phyloP scores from a whole-genome alignment of 1,284 basidiomycete species.

The Cerioporus squamosus region DNA sequence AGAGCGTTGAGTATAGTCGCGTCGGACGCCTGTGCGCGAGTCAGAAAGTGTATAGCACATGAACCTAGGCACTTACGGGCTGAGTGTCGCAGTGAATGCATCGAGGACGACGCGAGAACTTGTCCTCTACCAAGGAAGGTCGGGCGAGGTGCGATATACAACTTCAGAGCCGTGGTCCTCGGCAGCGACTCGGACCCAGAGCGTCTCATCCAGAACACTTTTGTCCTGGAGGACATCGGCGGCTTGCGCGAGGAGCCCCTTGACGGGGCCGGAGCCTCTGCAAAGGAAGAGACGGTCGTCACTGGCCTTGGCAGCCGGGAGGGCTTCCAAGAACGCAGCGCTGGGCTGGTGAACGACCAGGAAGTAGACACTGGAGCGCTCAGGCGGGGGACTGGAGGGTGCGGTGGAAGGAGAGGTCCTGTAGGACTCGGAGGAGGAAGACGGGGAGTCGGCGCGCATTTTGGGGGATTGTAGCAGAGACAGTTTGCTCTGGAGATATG shows the following conservation, averaged over 20 bases:
- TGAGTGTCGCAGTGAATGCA: conserved; percentile 13
- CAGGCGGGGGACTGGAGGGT: conserved; percentile 29
- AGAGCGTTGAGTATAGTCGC: conserved; percentile 26
- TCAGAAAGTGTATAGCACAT: neutral
- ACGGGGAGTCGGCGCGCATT: conserved; percentile 24
- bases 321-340: conserved; percentile 20
- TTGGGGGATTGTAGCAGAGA: neutral
- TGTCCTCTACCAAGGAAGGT: conserved; percentile 4
- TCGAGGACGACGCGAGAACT: conserved; percentile 2
- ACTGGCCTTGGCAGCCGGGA: conserved; percentile 24
- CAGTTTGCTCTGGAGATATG: neutral
- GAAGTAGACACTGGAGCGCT: conserved; percentile 17
- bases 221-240: conserved; percentile 25
- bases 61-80: conserved; percentile 5
- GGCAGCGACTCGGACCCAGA: conserved; percentile 25
- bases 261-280: conserved; percentile 20
- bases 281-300: conserved; percentile 29
- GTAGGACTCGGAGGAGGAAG: conserved; percentile 20
- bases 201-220: conserved; percentile 15
- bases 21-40: conserved; percentile 9
- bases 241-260: conserved; percentile 21
- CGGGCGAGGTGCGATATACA: conserved; percentile 20
- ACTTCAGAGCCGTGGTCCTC: conserved; percentile 18
- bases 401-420: conserved; percentile 19
- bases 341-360: conserved; percentile 24